Evolutionary conservation across 176 grass and related monocot genomes (phyloP).

Genomic region (Triticum turgidum): DNA sequence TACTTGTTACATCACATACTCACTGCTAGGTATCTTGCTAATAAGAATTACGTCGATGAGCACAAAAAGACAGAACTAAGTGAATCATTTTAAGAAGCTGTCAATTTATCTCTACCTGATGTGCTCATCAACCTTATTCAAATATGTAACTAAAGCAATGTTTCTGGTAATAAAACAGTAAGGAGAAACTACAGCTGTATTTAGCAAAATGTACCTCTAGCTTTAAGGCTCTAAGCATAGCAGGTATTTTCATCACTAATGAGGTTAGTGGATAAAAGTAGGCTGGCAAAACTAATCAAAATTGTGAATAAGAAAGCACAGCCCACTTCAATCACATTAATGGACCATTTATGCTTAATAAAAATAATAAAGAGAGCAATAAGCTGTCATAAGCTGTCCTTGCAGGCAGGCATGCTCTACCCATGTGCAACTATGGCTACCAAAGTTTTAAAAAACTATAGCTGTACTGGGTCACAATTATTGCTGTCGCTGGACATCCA

Average conservation of each 20-base stretch:
- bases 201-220: slow-evolving; percentile 8
- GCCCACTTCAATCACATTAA: background rate
- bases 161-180: background rate
- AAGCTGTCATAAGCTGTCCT: slow-evolving; percentile 44
- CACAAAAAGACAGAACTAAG: background rate
- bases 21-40: background rate
- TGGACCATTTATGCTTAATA: background rate
- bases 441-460: slow-evolving; percentile 29
- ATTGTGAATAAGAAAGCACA: background rate
- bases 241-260: background rate
- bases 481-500: slow-evolving; percentile 32
- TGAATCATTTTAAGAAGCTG: background rate
- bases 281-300: background rate
- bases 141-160: background rate
- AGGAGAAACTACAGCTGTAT: background rate
- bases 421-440: slow-evolving; percentile 34
- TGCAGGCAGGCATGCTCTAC: slow-evolving; percentile 26
- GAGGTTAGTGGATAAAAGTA: background rate
- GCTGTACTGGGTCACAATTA: slow-evolving; percentile 45
- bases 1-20: background rate
- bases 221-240: background rate
- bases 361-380: slow-evolving; percentile 10
- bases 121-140: background rate
- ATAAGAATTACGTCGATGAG: background rate
- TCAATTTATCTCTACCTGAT: background rate